phyloP scores from a whole-genome alignment of 2,329 filamentous ascomycete species.

The Thielaviopsis cerberus region DNA sequence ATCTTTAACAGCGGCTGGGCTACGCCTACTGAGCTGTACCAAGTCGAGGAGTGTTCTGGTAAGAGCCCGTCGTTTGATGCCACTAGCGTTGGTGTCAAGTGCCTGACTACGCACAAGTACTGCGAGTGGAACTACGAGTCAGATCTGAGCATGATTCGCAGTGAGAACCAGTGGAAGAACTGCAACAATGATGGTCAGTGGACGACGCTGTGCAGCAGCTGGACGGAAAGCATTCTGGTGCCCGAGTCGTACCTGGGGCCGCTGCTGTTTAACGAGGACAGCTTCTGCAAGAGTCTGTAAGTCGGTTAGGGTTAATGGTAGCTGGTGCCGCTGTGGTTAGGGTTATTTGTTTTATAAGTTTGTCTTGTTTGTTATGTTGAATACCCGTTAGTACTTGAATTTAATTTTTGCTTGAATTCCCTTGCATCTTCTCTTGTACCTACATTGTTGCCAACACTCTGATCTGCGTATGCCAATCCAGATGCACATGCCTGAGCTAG shows the following conservation, averaged over 20 bases:
- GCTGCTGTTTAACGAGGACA: slow-evolving; percentile 11
- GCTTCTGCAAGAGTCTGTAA: slow-evolving; percentile 10
- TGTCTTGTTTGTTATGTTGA: background rate
- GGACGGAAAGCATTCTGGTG: slow-evolving; percentile 12
- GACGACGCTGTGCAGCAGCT: slow-evolving; percentile 14
- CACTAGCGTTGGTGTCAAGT: slow-evolving; percentile 13
- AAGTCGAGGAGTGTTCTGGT: slow-evolving; percentile 15
- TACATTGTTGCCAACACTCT: no score
- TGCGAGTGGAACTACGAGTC: slow-evolving; percentile 15
- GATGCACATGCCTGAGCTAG: no score
- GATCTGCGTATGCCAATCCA: no score
- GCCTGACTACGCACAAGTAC: slow-evolving; percentile 14
- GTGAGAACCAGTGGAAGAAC: slow-evolving; percentile 14
- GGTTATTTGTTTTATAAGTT: background rate
- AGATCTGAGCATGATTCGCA: slow-evolving; percentile 1
- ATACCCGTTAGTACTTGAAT: no score
- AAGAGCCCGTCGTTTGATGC: slow-evolving; percentile 14
- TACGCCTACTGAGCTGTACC: slow-evolving; percentile 15
- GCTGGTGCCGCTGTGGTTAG: slow-evolving; percentile 1
- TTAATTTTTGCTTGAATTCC: no score
- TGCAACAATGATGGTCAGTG: slow-evolving; percentile 14
- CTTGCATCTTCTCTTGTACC: no score
- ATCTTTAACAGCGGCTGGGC: slow-evolving; percentile 16
- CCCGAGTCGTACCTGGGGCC: slow-evolving; percentile 16
- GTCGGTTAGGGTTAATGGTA: background rate